Base-by-base conservation (phyloP, 2,329 filamentous ascomycete species). In the Dendryphion nanum region DNA sequence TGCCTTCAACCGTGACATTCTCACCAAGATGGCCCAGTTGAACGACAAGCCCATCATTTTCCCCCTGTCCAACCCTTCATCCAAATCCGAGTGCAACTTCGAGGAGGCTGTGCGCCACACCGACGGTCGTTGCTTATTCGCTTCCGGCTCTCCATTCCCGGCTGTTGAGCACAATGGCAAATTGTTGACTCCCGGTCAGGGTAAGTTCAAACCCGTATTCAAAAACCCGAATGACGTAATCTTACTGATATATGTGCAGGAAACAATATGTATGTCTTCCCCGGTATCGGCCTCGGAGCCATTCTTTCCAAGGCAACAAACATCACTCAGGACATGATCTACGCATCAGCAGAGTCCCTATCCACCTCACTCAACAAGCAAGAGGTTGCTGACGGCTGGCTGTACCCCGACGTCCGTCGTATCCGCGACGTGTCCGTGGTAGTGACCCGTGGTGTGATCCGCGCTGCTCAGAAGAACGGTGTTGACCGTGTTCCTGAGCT, bases 1-100 rank as follows among this genome's bases (percentile, higher is more conserved):
- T 40, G 85, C 93, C 53, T 97, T 98, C 75, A 96, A 87, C 51
- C 87, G 93, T 60, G 78, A 85, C 14, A 85, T 95, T 43, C 76
- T 98, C 44, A 80, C 83, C 41, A 68, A 67, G 45, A 75, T 76
- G 72, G 73, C 71, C 28, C 62, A 67, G 50, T 50, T 75, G 39
- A 89, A 89, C 67, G 81, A 89, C 47, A 77, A 81, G 47, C 90
- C 93, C 45, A 69, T 75, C 61, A 70, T 76, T 58, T 97, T 98
- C 81, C 91, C 91, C 38, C 83, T 98, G 30, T 95, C 88, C 69
- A 97, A 98, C 74, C 93, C 93, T 34, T 83, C 90, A 35, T 90
- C 85, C 71, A 96, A 97, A 76, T 94, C 91, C 6, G 93, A 98
- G 73, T 97, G 93, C 74, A 95, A 89, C 13, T 97, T 94, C 59